Conservation (phyloP, 441 rosid species). For the Adansonia rubrostipa region DNA sequence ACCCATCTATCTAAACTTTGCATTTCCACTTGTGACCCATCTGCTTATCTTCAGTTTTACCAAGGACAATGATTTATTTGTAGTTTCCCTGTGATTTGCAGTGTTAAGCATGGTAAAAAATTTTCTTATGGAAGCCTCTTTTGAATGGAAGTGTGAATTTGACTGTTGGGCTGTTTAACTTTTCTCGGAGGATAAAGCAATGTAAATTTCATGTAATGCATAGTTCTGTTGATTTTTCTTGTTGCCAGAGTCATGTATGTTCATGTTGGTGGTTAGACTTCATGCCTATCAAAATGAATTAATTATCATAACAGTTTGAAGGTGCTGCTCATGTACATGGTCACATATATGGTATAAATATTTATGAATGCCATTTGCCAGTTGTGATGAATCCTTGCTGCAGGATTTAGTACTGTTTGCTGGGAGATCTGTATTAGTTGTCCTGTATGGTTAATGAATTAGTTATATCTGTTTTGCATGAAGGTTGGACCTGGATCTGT, state of each 20-base stretch:
- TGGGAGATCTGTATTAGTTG: slow-evolving; percentile 7
- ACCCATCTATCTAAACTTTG: background rate
- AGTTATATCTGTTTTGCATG: slow-evolving; percentile 32
- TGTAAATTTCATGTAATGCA: background rate
- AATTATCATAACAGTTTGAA: background rate
- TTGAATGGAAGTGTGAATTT: slow-evolving; percentile 4
- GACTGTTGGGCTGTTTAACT: background rate
- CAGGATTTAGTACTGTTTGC: slow-evolving; percentile 14
- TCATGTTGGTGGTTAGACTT: background rate
- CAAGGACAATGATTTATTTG: background rate
- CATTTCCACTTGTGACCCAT: background rate
- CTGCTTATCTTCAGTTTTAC: background rate
- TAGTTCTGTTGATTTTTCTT: background rate
- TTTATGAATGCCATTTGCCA: background rate
- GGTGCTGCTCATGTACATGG: background rate
- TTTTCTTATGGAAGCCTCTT: background rate
- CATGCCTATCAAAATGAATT: background rate
- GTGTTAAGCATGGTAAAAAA: background rate
- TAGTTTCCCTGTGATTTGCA: background rate
- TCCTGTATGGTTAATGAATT: background rate
- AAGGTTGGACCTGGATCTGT: slow-evolving; percentile 94
- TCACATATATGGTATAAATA: slow-evolving; percentile 2
- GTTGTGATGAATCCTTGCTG: background rate
- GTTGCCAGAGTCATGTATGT: background rate
- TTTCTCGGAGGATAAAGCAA: background rate